Conservation (phyloP, 208 protist species). For the Phytomonas sp. region DNA sequence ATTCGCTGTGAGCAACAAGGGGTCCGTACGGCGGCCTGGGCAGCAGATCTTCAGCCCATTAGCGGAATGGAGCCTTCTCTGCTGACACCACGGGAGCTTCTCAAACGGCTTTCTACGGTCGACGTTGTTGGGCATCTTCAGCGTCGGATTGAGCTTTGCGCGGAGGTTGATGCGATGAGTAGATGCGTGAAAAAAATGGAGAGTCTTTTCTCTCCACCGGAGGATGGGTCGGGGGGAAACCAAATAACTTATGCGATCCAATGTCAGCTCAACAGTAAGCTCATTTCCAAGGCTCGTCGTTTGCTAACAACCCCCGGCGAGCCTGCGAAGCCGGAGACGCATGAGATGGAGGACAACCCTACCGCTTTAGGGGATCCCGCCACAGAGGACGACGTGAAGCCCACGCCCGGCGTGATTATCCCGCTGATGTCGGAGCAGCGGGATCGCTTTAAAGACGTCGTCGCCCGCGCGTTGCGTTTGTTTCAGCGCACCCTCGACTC, state of each 20-base stretch:
- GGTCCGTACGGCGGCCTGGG: slow-evolving; percentile 49
- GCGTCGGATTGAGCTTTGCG: slow-evolving; percentile 62
- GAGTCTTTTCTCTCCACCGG: slow-evolving; percentile 3
- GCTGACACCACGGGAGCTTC: slow-evolving; percentile 49
- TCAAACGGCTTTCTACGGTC: slow-evolving; percentile 41
- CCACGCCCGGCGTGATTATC: neutral
- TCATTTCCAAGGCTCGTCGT: slow-evolving; percentile 73
- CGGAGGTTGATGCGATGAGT: slow-evolving; percentile 27
- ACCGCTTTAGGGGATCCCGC: neutral
- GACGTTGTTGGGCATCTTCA: slow-evolving; percentile 56
- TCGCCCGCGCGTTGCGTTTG: slow-evolving; percentile 20
- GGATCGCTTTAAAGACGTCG: slow-evolving; percentile 18
- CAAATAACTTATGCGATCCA: slow-evolving; percentile 22
- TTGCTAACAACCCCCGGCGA: slow-evolving; percentile 16
- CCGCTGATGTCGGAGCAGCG: slow-evolving; percentile 30
- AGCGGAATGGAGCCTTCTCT: slow-evolving; percentile 26
- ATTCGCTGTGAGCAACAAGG: slow-evolving; percentile 76
- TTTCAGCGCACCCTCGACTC: slow-evolving; percentile 16
- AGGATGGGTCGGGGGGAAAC: slow-evolving; percentile 11
- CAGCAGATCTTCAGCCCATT: slow-evolving; percentile 6
- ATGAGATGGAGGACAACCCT: neutral
- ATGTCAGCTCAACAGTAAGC: slow-evolving; percentile 71
- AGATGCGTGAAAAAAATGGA: slow-evolving; percentile 35
- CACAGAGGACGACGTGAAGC: neutral
- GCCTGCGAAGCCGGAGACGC: neutral